Evolutionary conservation across 2,329 filamentous ascomycete genomes (phyloP).

Genomic region (Neofusicoccum kwambonambiense): DNA sequence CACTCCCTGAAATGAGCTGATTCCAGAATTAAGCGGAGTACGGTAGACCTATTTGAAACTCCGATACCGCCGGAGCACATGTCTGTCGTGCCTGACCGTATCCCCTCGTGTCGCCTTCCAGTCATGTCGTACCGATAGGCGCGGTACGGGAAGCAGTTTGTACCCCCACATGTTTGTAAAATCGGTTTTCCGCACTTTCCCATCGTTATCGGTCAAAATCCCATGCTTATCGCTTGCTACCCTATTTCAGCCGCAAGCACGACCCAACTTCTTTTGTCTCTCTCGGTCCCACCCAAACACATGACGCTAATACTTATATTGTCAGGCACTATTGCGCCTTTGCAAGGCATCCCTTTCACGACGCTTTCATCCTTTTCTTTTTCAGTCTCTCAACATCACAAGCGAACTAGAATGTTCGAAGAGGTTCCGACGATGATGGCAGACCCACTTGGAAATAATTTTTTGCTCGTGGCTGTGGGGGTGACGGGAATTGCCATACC

Average conservation of each 20-base stretch:
- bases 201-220: not conserved
- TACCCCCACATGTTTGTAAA: not conserved
- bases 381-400: not conserved
- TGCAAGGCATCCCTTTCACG: not conserved
- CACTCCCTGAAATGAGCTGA: not conserved
- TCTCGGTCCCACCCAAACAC: not conserved
- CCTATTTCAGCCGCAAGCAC: not conserved
- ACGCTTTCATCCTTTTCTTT: not conserved
- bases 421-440: not conserved
- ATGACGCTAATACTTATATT: not conserved
- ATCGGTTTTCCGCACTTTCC: not conserved
- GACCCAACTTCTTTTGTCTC: not conserved
- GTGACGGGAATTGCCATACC: not conserved
- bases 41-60: not conserved
- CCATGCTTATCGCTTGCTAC: slow-evolving; percentile 3
- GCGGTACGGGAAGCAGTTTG: not conserved
- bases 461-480: not conserved
- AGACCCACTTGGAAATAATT: not conserved
- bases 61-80: no score
- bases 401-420: not conserved
- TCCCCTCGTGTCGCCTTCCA: not conserved
- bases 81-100: no score
- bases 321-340: not conserved
- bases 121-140: not conserved
- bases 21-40: not conserved